Evolutionary conservation across 306 rosid species (phyloP).

Genomic region (Gillenia trifoliata): DNA sequence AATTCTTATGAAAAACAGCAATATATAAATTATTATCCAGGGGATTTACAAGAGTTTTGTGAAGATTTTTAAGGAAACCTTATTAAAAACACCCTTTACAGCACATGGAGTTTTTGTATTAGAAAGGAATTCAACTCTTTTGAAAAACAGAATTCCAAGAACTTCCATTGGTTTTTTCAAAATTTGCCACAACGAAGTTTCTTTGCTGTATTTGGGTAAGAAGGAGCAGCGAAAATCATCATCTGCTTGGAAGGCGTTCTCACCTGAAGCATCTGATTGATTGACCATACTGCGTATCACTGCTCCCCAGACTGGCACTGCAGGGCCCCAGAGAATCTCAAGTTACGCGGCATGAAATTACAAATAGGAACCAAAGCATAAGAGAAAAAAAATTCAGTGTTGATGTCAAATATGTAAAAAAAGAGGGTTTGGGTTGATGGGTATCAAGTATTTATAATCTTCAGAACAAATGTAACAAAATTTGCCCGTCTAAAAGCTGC

Average conservation of each 20-base stretch:
- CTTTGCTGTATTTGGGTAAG: too few relatives aligned
- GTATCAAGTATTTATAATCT: background rate
- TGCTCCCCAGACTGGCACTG: slow-evolving; percentile 74
- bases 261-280: slow-evolving; percentile 65
- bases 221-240: too few relatives aligned
- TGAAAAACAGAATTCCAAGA: too few relatives aligned
- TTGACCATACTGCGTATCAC: slow-evolving; percentile 79
- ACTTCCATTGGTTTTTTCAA: too few relatives aligned
- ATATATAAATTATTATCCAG: background rate
- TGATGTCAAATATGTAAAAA: background rate
- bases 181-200: too few relatives aligned
- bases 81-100: too few relatives aligned
- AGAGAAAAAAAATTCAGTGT: background rate
- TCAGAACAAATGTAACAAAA: background rate
- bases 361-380: background rate
- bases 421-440: background rate
- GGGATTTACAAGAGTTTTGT: too few relatives aligned
- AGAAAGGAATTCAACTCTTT: background rate
- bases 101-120: background rate
- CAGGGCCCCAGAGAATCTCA: slow-evolving; percentile 53
- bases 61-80: too few relatives aligned
- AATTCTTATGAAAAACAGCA: background rate
- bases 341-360: background rate
- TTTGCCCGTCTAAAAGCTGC: background rate
- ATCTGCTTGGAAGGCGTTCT: slow-evolving; percentile 24